phyloP scores from a whole-genome alignment of 257 asterid species.

The Hygrophila difformis region DNA sequence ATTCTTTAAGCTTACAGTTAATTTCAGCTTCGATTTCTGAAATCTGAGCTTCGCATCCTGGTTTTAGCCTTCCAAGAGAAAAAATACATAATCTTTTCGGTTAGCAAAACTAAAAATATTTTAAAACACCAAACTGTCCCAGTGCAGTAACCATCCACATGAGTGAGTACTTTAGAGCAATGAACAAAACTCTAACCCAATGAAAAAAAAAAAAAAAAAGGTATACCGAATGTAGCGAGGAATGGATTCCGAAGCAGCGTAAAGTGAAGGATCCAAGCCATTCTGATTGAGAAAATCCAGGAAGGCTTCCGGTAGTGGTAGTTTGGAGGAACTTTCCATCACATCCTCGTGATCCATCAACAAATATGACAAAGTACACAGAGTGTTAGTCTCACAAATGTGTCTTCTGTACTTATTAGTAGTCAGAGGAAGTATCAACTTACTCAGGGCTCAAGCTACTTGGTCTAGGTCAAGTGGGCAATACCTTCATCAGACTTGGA shows the following conservation, averaged over 20 bases:
- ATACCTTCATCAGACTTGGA: too few species aligned
- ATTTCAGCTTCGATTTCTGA: slow-evolving; percentile 69
- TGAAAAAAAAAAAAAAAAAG: slow-evolving; percentile 7
- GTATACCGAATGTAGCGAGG: slow-evolving; percentile 82
- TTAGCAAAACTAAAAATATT: background rate
- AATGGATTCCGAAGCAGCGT: slow-evolving; percentile 39
- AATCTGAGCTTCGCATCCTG: slow-evolving; percentile 43
- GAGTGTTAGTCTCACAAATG: too few species aligned
- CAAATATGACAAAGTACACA: too few species aligned
- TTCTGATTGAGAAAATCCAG: slow-evolving; percentile 60
- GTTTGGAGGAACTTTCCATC: slow-evolving; percentile 19
- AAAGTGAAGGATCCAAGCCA: slow-evolving; percentile 75
- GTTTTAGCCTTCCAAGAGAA: slow-evolving; percentile 51
- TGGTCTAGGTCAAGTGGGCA: too few species aligned
- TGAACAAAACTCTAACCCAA: background rate
- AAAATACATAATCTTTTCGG: background rate
- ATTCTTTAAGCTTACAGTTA: slow-evolving; percentile 42
- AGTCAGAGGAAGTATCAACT: too few species aligned
- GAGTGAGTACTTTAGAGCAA: slow-evolving; percentile 1
- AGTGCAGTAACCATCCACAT: background rate
- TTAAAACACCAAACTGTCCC: background rate
- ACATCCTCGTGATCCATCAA: slow-evolving; percentile 24
- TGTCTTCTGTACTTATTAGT: too few species aligned
- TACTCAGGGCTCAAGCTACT: too few species aligned
- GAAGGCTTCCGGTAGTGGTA: slow-evolving; percentile 67